phyloP scores from a whole-genome alignment of 331 rosid species.

The Malus hybrid region DNA sequence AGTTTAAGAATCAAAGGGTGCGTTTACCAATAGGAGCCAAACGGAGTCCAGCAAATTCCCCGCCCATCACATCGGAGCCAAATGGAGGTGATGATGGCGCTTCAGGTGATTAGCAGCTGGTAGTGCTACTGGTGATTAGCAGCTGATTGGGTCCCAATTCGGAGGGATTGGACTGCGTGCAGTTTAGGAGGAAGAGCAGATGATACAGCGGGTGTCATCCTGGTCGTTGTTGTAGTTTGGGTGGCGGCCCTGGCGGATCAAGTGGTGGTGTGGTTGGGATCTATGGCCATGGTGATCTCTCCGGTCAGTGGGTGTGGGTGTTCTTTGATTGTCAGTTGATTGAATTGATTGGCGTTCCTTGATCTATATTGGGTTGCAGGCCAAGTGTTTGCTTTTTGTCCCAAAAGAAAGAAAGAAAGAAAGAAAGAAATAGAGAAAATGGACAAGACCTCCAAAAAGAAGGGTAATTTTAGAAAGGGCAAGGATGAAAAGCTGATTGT shows the following conservation, averaged over 20 bases:
- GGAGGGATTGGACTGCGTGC: background rate
- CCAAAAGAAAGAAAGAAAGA: background rate
- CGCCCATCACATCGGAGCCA: too few species aligned
- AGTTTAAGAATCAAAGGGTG: too few species aligned
- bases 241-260: background rate
- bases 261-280: background rate
- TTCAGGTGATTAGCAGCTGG: too few species aligned
- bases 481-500: conserved; percentile 14
- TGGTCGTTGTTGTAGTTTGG: background rate
- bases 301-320: background rate
- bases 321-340: background rate
- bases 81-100: too few species aligned
- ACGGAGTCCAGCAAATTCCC: too few species aligned
- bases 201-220: background rate
- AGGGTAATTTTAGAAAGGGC: background rate
- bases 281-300: background rate
- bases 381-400: background rate
- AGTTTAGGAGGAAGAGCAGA: background rate
- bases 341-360: background rate
- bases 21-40: too few species aligned
- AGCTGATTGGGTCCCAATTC: too few species aligned
- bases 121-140: too few species aligned
- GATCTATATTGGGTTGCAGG: background rate
- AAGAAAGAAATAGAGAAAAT: background rate
- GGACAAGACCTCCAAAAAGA: conserved; percentile 12